Percentiles rank a stretch among this genome's conserved stretches.
phyloP scores from a whole-genome alignment of 495 filamentous ascomycete genomes.

The Aspergillus mulundensis region DNA sequence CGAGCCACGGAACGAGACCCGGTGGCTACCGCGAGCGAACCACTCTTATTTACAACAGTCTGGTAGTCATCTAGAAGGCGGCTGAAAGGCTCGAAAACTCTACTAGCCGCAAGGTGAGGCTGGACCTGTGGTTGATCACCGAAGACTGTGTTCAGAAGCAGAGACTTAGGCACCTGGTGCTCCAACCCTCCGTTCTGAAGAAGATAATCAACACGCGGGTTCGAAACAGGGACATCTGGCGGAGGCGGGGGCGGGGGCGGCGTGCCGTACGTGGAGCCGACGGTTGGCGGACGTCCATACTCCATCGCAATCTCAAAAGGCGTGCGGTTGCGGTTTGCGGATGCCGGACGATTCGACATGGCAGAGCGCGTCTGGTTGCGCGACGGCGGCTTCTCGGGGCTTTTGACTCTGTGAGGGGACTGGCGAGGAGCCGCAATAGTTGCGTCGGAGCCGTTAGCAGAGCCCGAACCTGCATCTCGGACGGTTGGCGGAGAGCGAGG shows the following conservation, averaged over 20 bases:
- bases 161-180: slow-evolving; percentile 57
- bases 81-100: slow-evolving; percentile 74
- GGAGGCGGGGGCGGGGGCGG: slow-evolving; percentile 83
- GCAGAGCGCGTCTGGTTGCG: slow-evolving; percentile 38
- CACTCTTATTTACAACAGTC: slow-evolving; percentile 72
- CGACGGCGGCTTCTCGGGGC: slow-evolving; percentile 39
- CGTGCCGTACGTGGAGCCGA: slow-evolving; percentile 29
- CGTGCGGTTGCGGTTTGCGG: slow-evolving; percentile 17
- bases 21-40: slow-evolving; percentile 91
- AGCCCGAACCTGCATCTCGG: slow-evolving; percentile 39
- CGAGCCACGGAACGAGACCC: slow-evolving; percentile 94
- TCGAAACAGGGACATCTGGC: slow-evolving; percentile 59
- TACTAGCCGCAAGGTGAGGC: slow-evolving; percentile 46
- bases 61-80: slow-evolving; percentile 80
- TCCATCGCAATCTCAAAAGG: slow-evolving; percentile 39
- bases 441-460: slow-evolving; percentile 56
- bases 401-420: slow-evolving; percentile 38
- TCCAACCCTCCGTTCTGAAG: slow-evolving; percentile 79
- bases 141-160: slow-evolving; percentile 49
- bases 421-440: slow-evolving; percentile 62
- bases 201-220: slow-evolving; percentile 85
- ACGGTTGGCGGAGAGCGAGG: slow-evolving; percentile 35
- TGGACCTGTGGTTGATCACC: slow-evolving; percentile 34
- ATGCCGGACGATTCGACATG: slow-evolving; percentile 28
- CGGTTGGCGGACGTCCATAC: slow-evolving; percentile 37